Base-by-base conservation (phyloP, 2,329 filamentous ascomycete genomes). In the Xylaria sp. region DNA sequence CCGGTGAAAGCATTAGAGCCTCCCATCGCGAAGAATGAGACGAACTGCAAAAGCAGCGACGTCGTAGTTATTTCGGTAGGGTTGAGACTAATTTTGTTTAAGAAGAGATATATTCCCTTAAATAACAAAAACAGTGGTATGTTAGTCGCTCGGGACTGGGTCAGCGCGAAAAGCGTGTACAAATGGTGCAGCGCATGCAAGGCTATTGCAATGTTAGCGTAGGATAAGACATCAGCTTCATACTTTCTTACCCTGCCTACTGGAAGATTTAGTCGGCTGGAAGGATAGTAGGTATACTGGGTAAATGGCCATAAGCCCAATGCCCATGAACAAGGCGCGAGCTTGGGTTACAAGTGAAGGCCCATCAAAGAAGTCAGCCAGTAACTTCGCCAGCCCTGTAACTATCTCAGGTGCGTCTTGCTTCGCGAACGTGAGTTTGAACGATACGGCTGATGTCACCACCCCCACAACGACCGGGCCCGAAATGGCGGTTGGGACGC, bases 1-100 rank as follows among this genome's bases (percentile, higher is more conserved):
- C 91, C 94, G 11, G 93, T 96, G 68, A 99, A 97, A 40, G 95
- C 90, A 75, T 99, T 99, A 47, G 91, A 92, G 73, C 93, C 93
- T 23, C 93, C 95, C 65, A 92, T 87, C 29, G 92, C 90, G 74
- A 98, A 99, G 82, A 97, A 99, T 53, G 90, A 88, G 35, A 87
- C 81, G 77, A 93, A 89, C 68, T 96, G 90, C 40, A 96, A 80
- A 33, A 98, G 85, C 33, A 97, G 80, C 8, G 86, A 86, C 0
- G 90, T 89, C 9, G 88, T 85, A 4, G 88, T 88, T 46, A 91
- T 81, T 70, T 92, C 87, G 25, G 81, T 70, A 21, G 80, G 75
- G 21, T 79, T 77, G 48, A 89, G 80, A 63, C 78, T 66, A 44
- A 83, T 76, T 41, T 78, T 73, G 15, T 77, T 73, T 17, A 88